A percentile compares a stretch with the other conserved stretches of the same genome.
These are phyloP conservation scores for Fusarium chlamydosporum DNA, from an alignment of 2,329 filamentous ascomycete species.

Conservation along the genomic window DNA sequence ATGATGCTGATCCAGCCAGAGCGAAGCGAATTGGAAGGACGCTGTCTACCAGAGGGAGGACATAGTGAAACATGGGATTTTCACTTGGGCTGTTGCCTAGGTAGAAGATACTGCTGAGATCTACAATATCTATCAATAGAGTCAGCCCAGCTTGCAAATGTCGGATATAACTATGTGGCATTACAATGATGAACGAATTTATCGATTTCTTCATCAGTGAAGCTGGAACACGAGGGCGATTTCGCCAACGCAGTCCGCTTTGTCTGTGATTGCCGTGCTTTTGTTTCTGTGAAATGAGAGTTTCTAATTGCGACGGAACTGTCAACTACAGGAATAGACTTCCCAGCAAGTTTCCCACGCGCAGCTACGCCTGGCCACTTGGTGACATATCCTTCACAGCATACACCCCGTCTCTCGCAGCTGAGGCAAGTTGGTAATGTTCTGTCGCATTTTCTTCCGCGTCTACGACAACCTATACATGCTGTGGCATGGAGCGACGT, in stretches of 20 bases:
- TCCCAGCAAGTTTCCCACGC: conserved; percentile 23
- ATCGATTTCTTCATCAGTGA: conserved; percentile 6
- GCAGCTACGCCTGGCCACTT: conserved; percentile 20
- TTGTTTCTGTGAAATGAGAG: fast-evolving
- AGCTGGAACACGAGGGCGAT: fast-evolving
- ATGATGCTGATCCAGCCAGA: conserved; percentile 22
- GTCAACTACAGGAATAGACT: conserved; percentile 15
- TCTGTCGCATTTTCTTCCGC: conserved; percentile 4
- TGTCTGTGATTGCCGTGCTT: neutral
- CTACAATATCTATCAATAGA: conserved; percentile 6
- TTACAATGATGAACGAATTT: conserved; percentile 19
- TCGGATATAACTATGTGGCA: too few species aligned
- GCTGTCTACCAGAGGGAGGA: conserved; percentile 17
- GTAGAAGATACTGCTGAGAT: conserved; percentile 26
- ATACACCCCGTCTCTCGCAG: conserved; percentile 5
- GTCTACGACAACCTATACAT: conserved; percentile 1
- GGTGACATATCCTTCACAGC: conserved; percentile 27
- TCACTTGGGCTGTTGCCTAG: conserved; percentile 21
- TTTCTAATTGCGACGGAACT: neutral
- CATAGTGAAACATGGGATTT: conserved; percentile 30
- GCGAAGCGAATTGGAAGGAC: conserved; percentile 22
- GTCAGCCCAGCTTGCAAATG: too few species aligned
- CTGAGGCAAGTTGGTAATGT: conserved; percentile 6
- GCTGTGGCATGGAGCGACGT: neutral
- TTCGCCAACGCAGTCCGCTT: neutral